Evolutionary conservation across 345 rosid species (phyloP).

Genomic region (Gossypium mustelinum): DNA sequence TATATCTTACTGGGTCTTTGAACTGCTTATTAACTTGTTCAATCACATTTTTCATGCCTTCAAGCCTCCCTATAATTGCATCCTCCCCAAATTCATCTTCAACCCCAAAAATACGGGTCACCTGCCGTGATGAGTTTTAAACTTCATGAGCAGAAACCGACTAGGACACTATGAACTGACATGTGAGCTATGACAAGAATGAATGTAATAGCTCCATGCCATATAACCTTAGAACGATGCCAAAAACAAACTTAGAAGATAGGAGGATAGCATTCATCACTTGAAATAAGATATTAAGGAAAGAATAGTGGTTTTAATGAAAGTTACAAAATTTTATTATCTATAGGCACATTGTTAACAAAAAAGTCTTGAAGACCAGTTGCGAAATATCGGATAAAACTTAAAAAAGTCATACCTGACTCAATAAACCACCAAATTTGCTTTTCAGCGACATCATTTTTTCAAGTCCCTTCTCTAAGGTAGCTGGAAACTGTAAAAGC

Average conservation of each 20-base stretch:
- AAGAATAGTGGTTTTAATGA: no score
- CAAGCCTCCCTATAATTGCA: conserved; percentile 94
- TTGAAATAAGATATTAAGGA: no score
- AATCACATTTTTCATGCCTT: conserved; percentile 96
- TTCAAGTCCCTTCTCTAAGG: conserved; percentile 89
- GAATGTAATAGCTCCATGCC: background rate
- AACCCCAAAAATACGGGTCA: conserved; percentile 79
- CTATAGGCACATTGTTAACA: background rate
- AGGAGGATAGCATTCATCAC: no score
- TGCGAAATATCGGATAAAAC: background rate
- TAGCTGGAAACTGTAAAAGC: conserved; percentile 86
- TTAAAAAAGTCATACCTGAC: conserved; percentile 55
- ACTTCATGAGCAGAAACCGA: background rate
- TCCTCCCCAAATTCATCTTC: conserved; percentile 96
- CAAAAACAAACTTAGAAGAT: background rate
- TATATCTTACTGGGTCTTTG: conserved; percentile 78
- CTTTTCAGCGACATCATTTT: conserved; percentile 88
- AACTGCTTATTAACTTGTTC: conserved; percentile 95
- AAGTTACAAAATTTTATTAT: no score
- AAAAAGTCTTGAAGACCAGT: background rate
- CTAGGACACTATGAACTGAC: background rate
- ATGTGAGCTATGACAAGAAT: background rate
- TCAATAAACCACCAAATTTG: conserved; percentile 88
- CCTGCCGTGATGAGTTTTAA: conserved; percentile 43
- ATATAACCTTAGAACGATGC: background rate